A percentile compares a stretch with the other conserved stretches of the same genome.
Evolutionary conservation across 2,329 filamentous ascomycete genomes (phyloP).

Genomic region (Cucurbitaria berberidis): DNA sequence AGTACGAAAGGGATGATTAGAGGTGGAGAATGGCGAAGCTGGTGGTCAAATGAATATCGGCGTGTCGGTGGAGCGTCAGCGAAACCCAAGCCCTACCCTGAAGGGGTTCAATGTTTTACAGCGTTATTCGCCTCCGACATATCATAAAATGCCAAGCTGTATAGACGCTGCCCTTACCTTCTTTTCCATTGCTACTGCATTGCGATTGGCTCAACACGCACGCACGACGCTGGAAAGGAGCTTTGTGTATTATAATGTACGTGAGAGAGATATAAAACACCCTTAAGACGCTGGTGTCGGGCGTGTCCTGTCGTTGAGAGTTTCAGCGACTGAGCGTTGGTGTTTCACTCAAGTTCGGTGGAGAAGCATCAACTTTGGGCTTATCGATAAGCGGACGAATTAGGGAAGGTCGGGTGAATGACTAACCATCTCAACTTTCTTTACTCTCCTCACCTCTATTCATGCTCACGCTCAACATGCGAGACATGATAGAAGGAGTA

Average conservation of each 20-base stretch:
- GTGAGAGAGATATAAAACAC: constrained; percentile 13
- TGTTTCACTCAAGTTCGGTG: constrained; percentile 18
- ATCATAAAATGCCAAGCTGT: constrained; percentile 24
- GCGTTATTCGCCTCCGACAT: not conserved
- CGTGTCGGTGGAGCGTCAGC: not conserved
- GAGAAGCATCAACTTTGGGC: not conserved
- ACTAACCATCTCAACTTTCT: not conserved
- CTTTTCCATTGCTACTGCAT: not conserved
- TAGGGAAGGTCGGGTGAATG: constrained; percentile 1
- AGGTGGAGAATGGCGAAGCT: constrained; percentile 2
- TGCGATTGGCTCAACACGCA: constrained; percentile 9
- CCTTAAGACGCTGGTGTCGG: constrained; percentile 33
- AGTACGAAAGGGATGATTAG: not conserved
- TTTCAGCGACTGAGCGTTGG: constrained; percentile 23
- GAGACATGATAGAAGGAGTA: not conserved
- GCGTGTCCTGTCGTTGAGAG: constrained; percentile 25
- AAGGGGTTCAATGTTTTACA: constrained; percentile 13
- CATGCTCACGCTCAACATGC: not conserved
- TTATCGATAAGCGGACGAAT: constrained; percentile 7
- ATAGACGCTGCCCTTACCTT: constrained; percentile 14
- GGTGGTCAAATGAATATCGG: not conserved
- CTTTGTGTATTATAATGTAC: constrained; percentile 6
- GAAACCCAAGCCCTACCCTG: constrained; percentile 5
- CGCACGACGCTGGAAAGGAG: constrained; percentile 1
- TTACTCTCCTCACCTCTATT: not conserved